A percentile compares a stretch with the other conserved stretches of the same genome.
phyloP scores from a whole-genome alignment of 2,329 filamentous ascomycete species.

The Thielaviopsis populi region DNA sequence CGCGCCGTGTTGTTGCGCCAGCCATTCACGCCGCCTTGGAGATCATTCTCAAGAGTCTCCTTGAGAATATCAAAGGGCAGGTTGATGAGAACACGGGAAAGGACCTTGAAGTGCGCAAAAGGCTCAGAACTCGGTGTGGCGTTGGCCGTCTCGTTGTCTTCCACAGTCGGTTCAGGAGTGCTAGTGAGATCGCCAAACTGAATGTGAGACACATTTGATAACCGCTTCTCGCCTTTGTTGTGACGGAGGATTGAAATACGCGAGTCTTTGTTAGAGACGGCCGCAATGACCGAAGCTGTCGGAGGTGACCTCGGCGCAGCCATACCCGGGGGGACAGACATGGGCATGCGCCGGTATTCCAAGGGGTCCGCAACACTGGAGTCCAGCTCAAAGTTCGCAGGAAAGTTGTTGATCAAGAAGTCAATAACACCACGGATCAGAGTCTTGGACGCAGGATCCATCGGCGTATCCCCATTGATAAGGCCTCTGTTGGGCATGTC shows the following conservation, averaged over 20 bases:
- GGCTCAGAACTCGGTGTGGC: slow-evolving; percentile 18
- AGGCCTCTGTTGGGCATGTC: slow-evolving; percentile 23
- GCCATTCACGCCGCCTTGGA: slow-evolving; percentile 36
- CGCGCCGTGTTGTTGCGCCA: slow-evolving; percentile 35
- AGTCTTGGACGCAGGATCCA: slow-evolving; percentile 36
- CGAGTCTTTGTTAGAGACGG: not conserved
- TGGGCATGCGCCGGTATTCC: slow-evolving; percentile 29
- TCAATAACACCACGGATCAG: slow-evolving; percentile 41
- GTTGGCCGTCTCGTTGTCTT: slow-evolving; percentile 13
- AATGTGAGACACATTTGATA: slow-evolving; percentile 39
- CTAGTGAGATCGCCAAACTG: slow-evolving; percentile 53
- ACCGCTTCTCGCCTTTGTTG: slow-evolving; percentile 17
- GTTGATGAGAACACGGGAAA: slow-evolving; percentile 55
- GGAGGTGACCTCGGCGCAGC: slow-evolving; percentile 16
- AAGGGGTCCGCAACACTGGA: slow-evolving; percentile 26
- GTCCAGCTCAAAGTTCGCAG: slow-evolving; percentile 45
- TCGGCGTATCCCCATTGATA: slow-evolving; percentile 27
- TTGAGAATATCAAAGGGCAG: slow-evolving; percentile 54
- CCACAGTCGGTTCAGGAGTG: slow-evolving; percentile 16
- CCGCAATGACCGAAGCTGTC: slow-evolving; percentile 11
- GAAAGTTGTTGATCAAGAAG: slow-evolving; percentile 47
- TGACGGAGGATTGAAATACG: slow-evolving; percentile 12
- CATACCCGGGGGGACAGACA: slow-evolving; percentile 15
- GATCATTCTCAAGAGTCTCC: slow-evolving; percentile 42
- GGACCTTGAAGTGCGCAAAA: slow-evolving; percentile 29